These are phyloP conservation scores for Mucor sp. DNA, from an alignment of 371 early-diverging fungal genomes.

Conservation along the genomic window DNA sequence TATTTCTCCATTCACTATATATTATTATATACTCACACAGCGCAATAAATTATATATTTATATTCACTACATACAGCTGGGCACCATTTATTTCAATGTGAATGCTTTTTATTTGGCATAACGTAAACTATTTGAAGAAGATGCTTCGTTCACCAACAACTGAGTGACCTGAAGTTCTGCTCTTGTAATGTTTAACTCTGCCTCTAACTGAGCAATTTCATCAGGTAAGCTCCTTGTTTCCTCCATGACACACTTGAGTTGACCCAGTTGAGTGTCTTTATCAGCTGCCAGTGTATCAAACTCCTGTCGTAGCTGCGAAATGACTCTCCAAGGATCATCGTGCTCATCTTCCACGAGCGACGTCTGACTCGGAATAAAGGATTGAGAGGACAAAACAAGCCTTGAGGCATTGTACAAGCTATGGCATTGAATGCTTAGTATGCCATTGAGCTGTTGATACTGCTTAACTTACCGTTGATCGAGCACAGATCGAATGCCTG, in stretches of 20 bases:
- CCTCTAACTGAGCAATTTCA: constrained; percentile 39
- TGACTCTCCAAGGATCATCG: constrained; percentile 31
- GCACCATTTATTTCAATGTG: too few species aligned
- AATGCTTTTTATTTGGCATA: background rate
- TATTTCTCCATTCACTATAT: background rate
- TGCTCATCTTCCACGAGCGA: constrained; percentile 4
- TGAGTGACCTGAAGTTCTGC: constrained; percentile 40
- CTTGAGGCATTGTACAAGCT: constrained; percentile 2
- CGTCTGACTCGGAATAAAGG: background rate
- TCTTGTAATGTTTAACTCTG: constrained; percentile 40
- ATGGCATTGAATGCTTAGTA: background rate
- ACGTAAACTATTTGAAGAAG: background rate
- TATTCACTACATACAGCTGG: too few species aligned
- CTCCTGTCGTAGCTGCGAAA: constrained; percentile 25
- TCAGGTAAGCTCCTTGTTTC: constrained; percentile 30
- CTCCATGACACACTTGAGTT: constrained; percentile 18
- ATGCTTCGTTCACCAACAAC: constrained; percentile 13
- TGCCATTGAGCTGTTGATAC: too few species aligned
- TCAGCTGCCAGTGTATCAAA: constrained; percentile 14
- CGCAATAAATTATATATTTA: background rate
- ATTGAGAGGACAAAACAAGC: constrained; percentile 4
- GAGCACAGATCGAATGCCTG: constrained; percentile 6
- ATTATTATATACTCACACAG: background rate
- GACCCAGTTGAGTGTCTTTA: constrained; percentile 2
- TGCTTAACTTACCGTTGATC: constrained; percentile 7